phyloP scores from a whole-genome alignment of 306 rosid species.

The Dicorynia guianensis region DNA sequence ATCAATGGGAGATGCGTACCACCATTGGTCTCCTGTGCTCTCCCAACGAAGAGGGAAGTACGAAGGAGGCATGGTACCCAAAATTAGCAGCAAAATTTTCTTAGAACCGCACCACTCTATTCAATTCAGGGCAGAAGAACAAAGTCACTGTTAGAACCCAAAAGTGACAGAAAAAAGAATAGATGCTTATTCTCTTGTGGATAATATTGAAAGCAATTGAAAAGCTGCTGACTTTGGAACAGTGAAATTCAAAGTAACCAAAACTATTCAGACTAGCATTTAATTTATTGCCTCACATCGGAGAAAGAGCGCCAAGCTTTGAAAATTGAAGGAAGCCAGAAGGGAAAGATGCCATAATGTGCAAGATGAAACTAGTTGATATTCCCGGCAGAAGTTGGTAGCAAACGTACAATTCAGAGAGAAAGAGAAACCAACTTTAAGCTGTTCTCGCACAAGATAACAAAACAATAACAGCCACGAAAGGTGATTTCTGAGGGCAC shows the following conservation, averaged over 20 bases:
- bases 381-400: constrained; percentile 22
- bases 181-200: constrained; percentile 33
- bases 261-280: neutral
- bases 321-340: neutral
- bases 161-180: constrained; percentile 29
- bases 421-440: constrained; percentile 8
- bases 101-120: neutral
- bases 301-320: neutral
- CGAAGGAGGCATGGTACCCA: constrained; percentile 53
- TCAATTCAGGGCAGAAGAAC: neutral
- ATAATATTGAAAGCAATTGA: too few species aligned
- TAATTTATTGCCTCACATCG: neutral
- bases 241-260: constrained; percentile 27
- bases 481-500: constrained; percentile 40
- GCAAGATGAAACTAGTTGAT: constrained; percentile 22
- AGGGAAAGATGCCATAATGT: constrained; percentile 28
- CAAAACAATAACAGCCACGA: constrained; percentile 46
- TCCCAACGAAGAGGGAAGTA: constrained; percentile 92
- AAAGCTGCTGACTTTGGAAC: neutral
- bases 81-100: neutral
- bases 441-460: constrained; percentile 34
- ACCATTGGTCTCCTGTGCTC: constrained; percentile 93
- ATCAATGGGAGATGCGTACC: constrained; percentile 94
- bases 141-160: constrained; percentile 32
- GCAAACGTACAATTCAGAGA: constrained; percentile 21